Conservation (phyloP, 2,329 filamentous ascomycete species). For the Exophiala sideris region DNA sequence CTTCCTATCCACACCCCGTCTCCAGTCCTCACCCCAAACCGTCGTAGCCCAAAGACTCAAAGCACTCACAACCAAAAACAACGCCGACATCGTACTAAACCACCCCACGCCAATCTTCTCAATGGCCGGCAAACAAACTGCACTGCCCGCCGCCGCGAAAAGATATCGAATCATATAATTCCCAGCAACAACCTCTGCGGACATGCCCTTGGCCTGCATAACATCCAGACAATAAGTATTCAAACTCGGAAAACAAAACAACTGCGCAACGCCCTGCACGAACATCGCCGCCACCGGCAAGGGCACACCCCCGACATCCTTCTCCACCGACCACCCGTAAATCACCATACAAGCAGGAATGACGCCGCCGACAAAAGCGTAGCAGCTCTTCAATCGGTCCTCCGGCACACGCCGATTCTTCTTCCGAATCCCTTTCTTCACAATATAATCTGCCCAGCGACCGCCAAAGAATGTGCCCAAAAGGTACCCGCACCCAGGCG, state of each 20-base stretch:
- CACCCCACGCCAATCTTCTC: slow-evolving; percentile 73
- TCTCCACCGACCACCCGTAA: slow-evolving; percentile 64
- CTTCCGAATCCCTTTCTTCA: slow-evolving; percentile 62
- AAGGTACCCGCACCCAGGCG: slow-evolving; percentile 68
- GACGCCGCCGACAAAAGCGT: slow-evolving; percentile 56
- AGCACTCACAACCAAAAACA: slow-evolving; percentile 52
- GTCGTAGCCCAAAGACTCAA: slow-evolving; percentile 48
- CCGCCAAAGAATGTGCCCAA: slow-evolving; percentile 69
- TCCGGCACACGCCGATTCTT: slow-evolving; percentile 62
- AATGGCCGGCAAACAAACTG: slow-evolving; percentile 70
- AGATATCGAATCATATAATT: slow-evolving; percentile 78
- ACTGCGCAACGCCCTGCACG: slow-evolving; percentile 67
- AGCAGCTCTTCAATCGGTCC: slow-evolving; percentile 61
- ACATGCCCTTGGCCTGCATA: slow-evolving; percentile 60
- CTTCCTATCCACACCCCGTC: slow-evolving; percentile 52
- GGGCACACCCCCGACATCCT: slow-evolving; percentile 53
- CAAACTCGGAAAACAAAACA: slow-evolving; percentile 71
- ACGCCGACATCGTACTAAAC: slow-evolving; percentile 69
- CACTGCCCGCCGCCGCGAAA: slow-evolving; percentile 68
- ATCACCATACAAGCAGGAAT: slow-evolving; percentile 64
- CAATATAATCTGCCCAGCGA: slow-evolving; percentile 64
- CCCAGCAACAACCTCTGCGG: slow-evolving; percentile 71
- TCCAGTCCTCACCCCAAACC: slow-evolving; percentile 51
- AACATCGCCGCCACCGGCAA: slow-evolving; percentile 70
- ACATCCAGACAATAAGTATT: slow-evolving; percentile 83